Conservation (phyloP, 2,329 filamentous ascomycete genomes). For the Blumeriella jaapii region DNA sequence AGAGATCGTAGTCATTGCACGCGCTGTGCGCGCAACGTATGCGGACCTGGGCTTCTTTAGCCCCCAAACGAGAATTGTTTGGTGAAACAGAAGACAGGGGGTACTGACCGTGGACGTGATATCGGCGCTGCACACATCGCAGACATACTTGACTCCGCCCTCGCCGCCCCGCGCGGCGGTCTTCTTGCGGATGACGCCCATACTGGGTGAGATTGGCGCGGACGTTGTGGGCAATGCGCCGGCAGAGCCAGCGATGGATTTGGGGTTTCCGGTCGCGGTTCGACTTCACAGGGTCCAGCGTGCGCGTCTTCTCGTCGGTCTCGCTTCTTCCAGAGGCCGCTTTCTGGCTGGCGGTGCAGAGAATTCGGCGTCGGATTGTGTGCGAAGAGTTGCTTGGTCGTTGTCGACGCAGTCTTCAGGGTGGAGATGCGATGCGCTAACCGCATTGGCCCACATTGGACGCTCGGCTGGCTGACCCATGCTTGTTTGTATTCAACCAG, state of each 20-base stretch:
- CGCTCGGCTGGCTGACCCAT: no score
- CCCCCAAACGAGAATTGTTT: not conserved
- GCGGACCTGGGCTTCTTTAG: conserved; percentile 52
- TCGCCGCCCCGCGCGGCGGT: conserved; percentile 75
- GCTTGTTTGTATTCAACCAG: no score
- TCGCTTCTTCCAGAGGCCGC: no score
- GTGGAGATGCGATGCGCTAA: no score
- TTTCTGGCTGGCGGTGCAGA: no score
- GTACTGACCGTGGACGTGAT: conserved; percentile 84
- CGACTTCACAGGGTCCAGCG: no score
- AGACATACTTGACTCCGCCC: conserved; percentile 89
- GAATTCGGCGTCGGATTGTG: no score
- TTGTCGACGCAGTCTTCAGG: no score
- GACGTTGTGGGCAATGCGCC: conserved; percentile 3
- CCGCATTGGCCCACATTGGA: no score
- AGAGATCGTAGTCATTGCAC: conserved; percentile 93
- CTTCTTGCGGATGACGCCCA: conserved; percentile 97
- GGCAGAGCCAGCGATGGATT: not conserved
- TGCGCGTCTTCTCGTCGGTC: no score
- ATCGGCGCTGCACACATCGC: conserved; percentile 91
- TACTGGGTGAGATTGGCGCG: conserved; percentile 29
- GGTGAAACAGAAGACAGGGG: not conserved
- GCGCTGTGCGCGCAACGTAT: conserved; percentile 71
- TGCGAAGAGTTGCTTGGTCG: no score
- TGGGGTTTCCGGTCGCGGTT: no score